A percentile compares a stretch with the other conserved stretches of the same genome.
phyloP scores from a whole-genome alignment of 805 yeast species.

The Osmozyma mogii region DNA sequence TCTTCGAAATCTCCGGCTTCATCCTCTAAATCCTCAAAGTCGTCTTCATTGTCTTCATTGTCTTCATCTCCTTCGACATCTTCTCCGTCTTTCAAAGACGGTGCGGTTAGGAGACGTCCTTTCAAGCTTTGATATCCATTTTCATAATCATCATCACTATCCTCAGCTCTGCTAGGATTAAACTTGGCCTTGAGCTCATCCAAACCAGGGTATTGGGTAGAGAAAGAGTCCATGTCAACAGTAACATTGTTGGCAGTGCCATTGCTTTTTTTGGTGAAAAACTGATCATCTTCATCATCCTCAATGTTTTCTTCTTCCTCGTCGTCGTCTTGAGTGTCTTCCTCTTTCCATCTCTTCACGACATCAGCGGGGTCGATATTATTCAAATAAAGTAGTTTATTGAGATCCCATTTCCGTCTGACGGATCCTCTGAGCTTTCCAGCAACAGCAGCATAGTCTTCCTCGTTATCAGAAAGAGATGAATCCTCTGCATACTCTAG shows the following conservation, averaged over 20 bases:
- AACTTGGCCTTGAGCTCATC: slow-evolving; percentile 43
- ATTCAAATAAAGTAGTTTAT: slow-evolving; percentile 71
- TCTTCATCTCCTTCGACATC: slow-evolving; percentile 36
- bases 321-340: slow-evolving; percentile 36
- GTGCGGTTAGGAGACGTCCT: slow-evolving; percentile 47
- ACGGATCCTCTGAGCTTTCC: slow-evolving; percentile 47
- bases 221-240: slow-evolving; percentile 30
- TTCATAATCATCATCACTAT: slow-evolving; percentile 30
- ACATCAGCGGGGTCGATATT: slow-evolving; percentile 70
- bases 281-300: slow-evolving; percentile 36
- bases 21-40: slow-evolving; percentile 33
- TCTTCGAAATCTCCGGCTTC: slow-evolving; percentile 20
- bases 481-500: slow-evolving; percentile 41
- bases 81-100: slow-evolving; percentile 34
- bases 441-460: slow-evolving; percentile 46
- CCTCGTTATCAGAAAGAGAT: slow-evolving; percentile 34
- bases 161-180: slow-evolving; percentile 20
- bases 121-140: slow-evolving; percentile 36
- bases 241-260: slow-evolving; percentile 8
- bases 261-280: slow-evolving; percentile 43
- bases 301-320: slow-evolving; percentile 33
- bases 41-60: slow-evolving; percentile 27
- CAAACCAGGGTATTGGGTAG: slow-evolving; percentile 29
- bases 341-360: slow-evolving; percentile 61
- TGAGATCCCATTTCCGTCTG: slow-evolving; percentile 66